These are phyloP conservation scores for Globisporangium nodosum DNA, from an alignment of 352 stramenopile species.

Conservation along the genomic window DNA sequence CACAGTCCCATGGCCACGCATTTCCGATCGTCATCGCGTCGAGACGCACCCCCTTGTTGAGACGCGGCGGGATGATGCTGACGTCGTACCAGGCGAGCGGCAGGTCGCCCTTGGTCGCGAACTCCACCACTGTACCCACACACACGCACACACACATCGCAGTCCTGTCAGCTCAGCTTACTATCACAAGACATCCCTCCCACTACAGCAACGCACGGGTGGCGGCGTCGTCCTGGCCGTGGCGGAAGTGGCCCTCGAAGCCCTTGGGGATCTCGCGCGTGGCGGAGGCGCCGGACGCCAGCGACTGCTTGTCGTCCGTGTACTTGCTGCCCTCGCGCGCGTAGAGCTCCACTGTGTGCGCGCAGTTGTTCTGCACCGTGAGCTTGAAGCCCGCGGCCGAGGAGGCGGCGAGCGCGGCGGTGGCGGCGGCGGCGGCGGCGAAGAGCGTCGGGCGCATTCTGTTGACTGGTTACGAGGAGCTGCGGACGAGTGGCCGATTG, in stretches of 20 bases:
- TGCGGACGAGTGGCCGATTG: neutral
- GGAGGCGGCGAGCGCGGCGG: constrained; percentile 16
- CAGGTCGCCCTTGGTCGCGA: constrained; percentile 54
- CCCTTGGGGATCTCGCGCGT: constrained; percentile 42
- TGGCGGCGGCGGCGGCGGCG: constrained; percentile 11
- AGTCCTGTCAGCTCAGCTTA: neutral
- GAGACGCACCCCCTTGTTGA: constrained; percentile 28
- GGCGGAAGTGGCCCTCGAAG: constrained; percentile 66
- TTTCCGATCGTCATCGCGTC: no score
- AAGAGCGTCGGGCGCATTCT: constrained; percentile 12
- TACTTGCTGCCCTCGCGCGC: constrained; percentile 43
- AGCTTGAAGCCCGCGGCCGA: constrained; percentile 34
- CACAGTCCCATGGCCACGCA: no score
- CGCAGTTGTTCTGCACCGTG: constrained; percentile 61
- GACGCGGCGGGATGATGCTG: constrained; percentile 57
- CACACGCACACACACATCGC: constrained; percentile 9
- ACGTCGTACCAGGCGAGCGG: constrained; percentile 64
- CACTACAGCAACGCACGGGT: constrained; percentile 26
- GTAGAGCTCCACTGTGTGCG: constrained; percentile 46
- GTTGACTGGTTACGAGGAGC: neutral
- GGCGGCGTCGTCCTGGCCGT: constrained; percentile 46
- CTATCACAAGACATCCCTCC: no score
- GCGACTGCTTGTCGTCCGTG: constrained; percentile 35
- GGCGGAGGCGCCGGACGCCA: constrained; percentile 31
- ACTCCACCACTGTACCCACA: constrained; percentile 37